Conservation (phyloP, 306 rosid genomes). For the Fragaria ananassa region DNA sequence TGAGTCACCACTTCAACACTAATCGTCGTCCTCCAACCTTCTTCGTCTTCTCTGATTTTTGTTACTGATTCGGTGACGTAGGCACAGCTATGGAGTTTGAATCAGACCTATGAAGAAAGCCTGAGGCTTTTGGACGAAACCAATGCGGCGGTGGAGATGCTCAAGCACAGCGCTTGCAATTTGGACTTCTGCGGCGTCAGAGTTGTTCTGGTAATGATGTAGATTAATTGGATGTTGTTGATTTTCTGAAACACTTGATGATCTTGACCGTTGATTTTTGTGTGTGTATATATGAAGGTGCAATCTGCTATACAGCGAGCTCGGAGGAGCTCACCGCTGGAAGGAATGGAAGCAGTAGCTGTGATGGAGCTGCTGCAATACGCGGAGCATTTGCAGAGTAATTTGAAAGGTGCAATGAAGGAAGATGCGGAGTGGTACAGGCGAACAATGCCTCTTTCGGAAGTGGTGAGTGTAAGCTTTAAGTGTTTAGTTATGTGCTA, state of each 20-base stretch:
- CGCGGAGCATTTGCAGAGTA: slow-evolving; percentile 65
- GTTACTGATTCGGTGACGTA: slow-evolving; percentile 18
- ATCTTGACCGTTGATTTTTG: slow-evolving; percentile 2
- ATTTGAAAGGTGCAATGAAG: slow-evolving; percentile 61
- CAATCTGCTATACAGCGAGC: slow-evolving; percentile 67
- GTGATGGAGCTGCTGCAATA: slow-evolving; percentile 55
- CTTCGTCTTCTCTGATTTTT: not conserved
- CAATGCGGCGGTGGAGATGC: slow-evolving; percentile 81
- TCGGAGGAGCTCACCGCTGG: slow-evolving; percentile 49
- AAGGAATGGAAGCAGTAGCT: slow-evolving; percentile 67
- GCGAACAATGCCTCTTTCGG: slow-evolving; percentile 85
- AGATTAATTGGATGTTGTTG: not conserved
- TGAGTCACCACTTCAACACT: not conserved
- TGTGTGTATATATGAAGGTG: slow-evolving; percentile 53
- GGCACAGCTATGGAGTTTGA: slow-evolving; percentile 69
- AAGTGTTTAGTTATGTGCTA: slow-evolving; percentile 17
- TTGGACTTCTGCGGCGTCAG: slow-evolving; percentile 64
- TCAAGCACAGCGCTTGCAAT: slow-evolving; percentile 67
- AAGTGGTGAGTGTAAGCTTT: slow-evolving; percentile 54
- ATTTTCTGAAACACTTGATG: not conserved
- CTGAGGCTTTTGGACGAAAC: slow-evolving; percentile 74
- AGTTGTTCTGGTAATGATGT: slow-evolving; percentile 51
- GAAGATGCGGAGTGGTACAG: slow-evolving; percentile 68
- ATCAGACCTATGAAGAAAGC: slow-evolving; percentile 66
- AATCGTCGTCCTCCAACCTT: not conserved